phyloP scores from a whole-genome alignment of 2,329 filamentous ascomycete genomes.

The Davidsoniella australis region DNA sequence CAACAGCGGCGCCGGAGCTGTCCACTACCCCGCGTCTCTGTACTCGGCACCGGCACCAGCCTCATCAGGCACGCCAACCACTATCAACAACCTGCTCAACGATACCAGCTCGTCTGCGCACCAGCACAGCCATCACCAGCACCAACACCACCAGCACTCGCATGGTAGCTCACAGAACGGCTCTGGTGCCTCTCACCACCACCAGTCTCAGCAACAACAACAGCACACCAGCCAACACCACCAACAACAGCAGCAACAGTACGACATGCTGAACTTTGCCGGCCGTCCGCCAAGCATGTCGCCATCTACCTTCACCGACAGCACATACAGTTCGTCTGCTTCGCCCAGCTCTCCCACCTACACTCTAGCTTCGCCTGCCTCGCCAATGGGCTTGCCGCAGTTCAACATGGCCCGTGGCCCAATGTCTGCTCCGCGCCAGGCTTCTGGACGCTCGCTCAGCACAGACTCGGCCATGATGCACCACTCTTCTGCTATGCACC shows the following conservation, averaged over 20 bases:
- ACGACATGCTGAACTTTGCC: conserved; percentile 7
- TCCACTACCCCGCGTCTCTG: conserved; percentile 4
- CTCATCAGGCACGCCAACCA: conserved; percentile 1
- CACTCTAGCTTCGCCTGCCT: conserved; percentile 7
- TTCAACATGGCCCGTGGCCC: conserved; percentile 4
- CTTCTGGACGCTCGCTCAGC: neutral
- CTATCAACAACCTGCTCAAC: conserved; percentile 10
- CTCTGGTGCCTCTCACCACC: conserved; percentile 1
- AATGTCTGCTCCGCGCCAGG: conserved; percentile 6
- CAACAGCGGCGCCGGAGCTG: neutral
- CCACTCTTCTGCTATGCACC: neutral
- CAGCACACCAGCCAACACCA: neutral
- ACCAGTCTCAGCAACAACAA: neutral
- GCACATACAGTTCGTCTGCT: conserved; percentile 5
- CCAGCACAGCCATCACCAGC: neutral
- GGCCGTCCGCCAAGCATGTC: conserved; percentile 9
- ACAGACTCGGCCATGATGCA: neutral
- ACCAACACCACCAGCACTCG: neutral
- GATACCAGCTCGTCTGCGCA: conserved; percentile 2
- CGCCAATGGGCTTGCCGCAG: conserved; percentile 7
- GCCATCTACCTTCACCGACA: conserved; percentile 8
- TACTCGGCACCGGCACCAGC: conserved; percentile 6
- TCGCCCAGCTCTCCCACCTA: conserved; percentile 10
- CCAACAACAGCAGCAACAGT: neutral
- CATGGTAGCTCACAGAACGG: neutral